These are phyloP conservation scores for Puccinia novopanici DNA, from an alignment of 1,284 basidiomycete species.

Conservation along the genomic window DNA sequence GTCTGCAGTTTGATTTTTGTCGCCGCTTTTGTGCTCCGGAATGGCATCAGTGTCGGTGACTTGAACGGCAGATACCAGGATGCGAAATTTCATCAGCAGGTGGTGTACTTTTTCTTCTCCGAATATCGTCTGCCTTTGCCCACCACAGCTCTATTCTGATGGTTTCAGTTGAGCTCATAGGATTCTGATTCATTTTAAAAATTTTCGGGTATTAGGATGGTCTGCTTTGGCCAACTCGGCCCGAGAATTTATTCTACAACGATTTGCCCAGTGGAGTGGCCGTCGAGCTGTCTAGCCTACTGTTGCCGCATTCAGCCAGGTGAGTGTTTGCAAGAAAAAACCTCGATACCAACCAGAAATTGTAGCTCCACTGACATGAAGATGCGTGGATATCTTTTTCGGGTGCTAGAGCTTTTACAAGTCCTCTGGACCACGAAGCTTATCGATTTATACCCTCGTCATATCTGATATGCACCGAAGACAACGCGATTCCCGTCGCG, in stretches of 20 bases:
- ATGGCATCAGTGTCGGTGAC: conserved; percentile 21
- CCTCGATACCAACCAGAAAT: not conserved
- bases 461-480: conserved; percentile 52
- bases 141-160: conserved; percentile 16
- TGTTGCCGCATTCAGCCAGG: conserved; percentile 51
- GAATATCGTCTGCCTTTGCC: conserved; percentile 17
- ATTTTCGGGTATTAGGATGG: conserved; percentile 34
- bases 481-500: conserved; percentile 50
- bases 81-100: conserved; percentile 33
- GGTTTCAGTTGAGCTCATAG: not conserved
- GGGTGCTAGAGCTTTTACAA: conserved; percentile 8
- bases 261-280: conserved; percentile 48
- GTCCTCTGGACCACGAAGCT: conserved; percentile 50
- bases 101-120: not conserved
- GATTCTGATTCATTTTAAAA: conserved; percentile 7
- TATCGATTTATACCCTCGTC: conserved; percentile 52
- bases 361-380: not conserved
- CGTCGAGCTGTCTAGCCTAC: conserved; percentile 26
- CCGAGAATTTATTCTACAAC: conserved; percentile 52
- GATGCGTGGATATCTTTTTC: not conserved
- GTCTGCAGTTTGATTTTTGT: conserved; percentile 40
- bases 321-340: conserved; percentile 26
- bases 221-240: conserved; percentile 39
- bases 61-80: conserved; percentile 9
- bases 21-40: conserved; percentile 32